Evolutionary conservation across 2,329 filamentous ascomycete genomes (phyloP).

Genomic region (Aspergillus felis): DNA sequence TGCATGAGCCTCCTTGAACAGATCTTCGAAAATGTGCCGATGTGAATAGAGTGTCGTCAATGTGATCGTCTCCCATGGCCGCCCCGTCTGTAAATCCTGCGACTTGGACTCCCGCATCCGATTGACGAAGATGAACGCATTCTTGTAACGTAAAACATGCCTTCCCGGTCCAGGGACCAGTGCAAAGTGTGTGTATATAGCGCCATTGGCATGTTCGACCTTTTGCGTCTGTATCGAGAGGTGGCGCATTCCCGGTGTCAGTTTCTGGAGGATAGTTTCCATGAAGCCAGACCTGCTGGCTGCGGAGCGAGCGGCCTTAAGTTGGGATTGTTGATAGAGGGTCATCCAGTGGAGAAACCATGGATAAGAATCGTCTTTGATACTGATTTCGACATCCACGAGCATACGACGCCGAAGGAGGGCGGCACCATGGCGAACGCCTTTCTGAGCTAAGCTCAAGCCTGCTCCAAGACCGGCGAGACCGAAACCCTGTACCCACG

Average conservation of each 20-base stretch:
- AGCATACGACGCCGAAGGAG: constrained; percentile 80
- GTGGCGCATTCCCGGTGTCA: constrained; percentile 60
- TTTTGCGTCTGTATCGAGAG: constrained; percentile 63
- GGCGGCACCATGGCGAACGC: constrained; percentile 65
- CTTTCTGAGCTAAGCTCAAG: constrained; percentile 75
- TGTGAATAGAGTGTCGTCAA: constrained; percentile 88
- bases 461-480: constrained; percentile 83
- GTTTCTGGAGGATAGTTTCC: constrained; percentile 52
- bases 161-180: constrained; percentile 87
- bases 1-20: constrained; percentile 82
- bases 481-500: constrained; percentile 64
- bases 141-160: constrained; percentile 81
- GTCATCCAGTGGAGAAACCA: constrained; percentile 97
- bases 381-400: constrained; percentile 92
- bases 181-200: constrained; percentile 74
- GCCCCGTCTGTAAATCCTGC: constrained; percentile 72
- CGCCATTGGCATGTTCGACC: constrained; percentile 60
- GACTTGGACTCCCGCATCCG: constrained; percentile 81
- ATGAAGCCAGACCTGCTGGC: constrained; percentile 42
- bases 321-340: constrained; percentile 64
- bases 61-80: constrained; percentile 90
- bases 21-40: constrained; percentile 80
- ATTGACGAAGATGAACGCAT: constrained; percentile 82
- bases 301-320: constrained; percentile 51
- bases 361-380: constrained; percentile 85